Evolutionary conservation across 1,284 basidiomycete genomes (phyloP).

Genomic region (Moesziomyces parantarcticus): DNA sequence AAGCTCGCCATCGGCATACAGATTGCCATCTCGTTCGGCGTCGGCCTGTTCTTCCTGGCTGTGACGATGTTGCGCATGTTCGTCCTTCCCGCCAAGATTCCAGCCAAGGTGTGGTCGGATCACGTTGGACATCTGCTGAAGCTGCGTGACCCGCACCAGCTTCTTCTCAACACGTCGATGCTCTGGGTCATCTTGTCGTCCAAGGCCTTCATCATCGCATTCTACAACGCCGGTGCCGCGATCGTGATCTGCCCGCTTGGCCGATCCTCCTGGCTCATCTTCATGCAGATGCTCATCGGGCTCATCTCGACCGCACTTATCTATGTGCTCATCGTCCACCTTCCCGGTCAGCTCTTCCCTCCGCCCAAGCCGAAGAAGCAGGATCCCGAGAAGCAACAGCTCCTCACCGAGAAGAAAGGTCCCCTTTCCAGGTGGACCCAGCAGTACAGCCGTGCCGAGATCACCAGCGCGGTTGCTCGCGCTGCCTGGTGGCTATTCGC

Average conservation of each 20-base stretch:
- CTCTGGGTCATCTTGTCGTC: conserved; percentile 14
- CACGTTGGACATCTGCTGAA: conserved; percentile 23
- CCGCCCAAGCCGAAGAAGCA: conserved; percentile 23
- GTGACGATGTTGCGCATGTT: conserved; percentile 22
- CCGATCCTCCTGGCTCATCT: conserved; percentile 27
- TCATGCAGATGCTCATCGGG: conserved; percentile 26
- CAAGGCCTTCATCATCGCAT: conserved; percentile 12
- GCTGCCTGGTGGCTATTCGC: conserved; percentile 32
- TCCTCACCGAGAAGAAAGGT: conserved; percentile 16
- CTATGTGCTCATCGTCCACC: conserved; percentile 17
- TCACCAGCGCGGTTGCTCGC: conserved; percentile 12
- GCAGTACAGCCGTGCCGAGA: conserved; percentile 21
- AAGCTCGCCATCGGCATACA: conserved; percentile 13
- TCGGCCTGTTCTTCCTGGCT: conserved; percentile 12
- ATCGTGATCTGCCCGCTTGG: conserved; percentile 24
- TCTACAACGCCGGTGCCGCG: conserved; percentile 21
- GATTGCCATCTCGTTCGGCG: conserved; percentile 21
- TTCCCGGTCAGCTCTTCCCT: conserved; percentile 23
- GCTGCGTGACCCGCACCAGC: conserved; percentile 21
- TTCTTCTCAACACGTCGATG: conserved; percentile 27
- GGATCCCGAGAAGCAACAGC: conserved; percentile 13
- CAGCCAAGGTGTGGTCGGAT: conserved; percentile 18
- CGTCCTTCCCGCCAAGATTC: conserved; percentile 25
- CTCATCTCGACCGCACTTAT: conserved; percentile 19
- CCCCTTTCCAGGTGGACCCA: conserved; percentile 12